These are phyloP conservation scores for Debaryomyces tyrocola DNA, from an alignment of 805 yeast genomes.

Conservation along the genomic window DNA sequence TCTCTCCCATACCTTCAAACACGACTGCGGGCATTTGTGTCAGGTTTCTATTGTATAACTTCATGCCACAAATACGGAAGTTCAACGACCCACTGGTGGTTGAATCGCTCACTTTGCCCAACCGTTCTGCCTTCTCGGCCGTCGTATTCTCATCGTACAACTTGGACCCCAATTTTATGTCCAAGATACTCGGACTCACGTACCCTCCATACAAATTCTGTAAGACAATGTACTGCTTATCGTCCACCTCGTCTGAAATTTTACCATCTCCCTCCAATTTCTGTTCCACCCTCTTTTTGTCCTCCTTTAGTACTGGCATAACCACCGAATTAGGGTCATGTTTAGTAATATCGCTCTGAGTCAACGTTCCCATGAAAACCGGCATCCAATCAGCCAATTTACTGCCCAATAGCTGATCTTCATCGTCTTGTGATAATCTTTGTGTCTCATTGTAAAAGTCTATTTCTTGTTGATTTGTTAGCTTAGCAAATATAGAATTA, in stretches of 20 bases:
- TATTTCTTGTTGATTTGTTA: conserved; percentile 61
- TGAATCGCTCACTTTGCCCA: conserved; percentile 57
- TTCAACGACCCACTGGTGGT: conserved; percentile 83
- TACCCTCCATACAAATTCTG: conserved; percentile 68
- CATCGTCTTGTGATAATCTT: conserved; percentile 17
- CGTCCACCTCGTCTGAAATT: conserved; percentile 1
- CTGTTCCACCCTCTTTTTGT: conserved; percentile 7
- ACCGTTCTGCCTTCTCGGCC: conserved; percentile 59
- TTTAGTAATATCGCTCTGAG: conserved; percentile 34
- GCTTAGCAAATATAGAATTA: conserved; percentile 74
- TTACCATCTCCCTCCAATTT: not conserved
- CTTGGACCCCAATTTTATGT: conserved; percentile 75
- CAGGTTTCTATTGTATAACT: conserved; percentile 33
- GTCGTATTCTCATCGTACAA: conserved; percentile 62
- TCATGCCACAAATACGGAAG: conserved; percentile 89
- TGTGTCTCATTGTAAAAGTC: conserved; percentile 60
- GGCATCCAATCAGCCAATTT: conserved; percentile 61
- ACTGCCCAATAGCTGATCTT: conserved; percentile 27
- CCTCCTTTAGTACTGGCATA: conserved; percentile 4
- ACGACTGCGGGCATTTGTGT: conserved; percentile 11
- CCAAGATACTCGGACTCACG: conserved; percentile 69
- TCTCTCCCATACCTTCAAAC: conserved; percentile 16
- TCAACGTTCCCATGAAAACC: conserved; percentile 57
- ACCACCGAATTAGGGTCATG: conserved; percentile 2
- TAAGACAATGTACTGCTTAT: conserved; percentile 55